A percentile compares a stretch with the other conserved stretches of the same genome.
phyloP scores from a whole-genome alignment of 1,139 yeast species.

The Hyphopichia burtonii region DNA sequence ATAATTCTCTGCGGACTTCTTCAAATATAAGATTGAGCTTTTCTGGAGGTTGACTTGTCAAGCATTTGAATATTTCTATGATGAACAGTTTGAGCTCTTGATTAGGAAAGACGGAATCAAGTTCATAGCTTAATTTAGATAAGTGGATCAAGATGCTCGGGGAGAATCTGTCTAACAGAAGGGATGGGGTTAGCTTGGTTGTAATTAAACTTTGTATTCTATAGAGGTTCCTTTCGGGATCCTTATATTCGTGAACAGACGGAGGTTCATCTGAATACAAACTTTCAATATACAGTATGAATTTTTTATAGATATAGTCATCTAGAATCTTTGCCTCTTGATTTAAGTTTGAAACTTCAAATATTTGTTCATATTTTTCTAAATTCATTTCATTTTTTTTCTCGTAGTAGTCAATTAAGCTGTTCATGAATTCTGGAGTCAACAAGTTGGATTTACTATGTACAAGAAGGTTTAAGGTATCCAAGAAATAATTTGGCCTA shows the following conservation, averaged over 20 bases:
- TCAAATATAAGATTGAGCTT: constrained; percentile 8
- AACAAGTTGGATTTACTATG: constrained; percentile 10
- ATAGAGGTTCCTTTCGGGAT: constrained; percentile 30
- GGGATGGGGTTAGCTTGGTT: constrained; percentile 7
- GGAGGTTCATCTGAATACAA: constrained; percentile 30
- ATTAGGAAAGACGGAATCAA: constrained; percentile 18
- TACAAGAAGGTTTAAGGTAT: constrained; percentile 6
- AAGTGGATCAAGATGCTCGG: constrained; percentile 14
- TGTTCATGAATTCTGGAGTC: constrained; percentile 19
- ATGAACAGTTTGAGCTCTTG: constrained; percentile 7
- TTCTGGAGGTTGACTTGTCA: constrained; percentile 5
- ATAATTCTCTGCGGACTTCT: constrained; percentile 15
- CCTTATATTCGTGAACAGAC: constrained; percentile 34
- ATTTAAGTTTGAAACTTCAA: constrained; percentile 7
- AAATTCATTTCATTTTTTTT: constrained; percentile 16
- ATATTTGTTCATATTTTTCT: constrained; percentile 22
- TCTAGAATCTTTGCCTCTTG: constrained; percentile 10
- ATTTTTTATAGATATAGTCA: constrained; percentile 19
- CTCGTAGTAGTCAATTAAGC: constrained; percentile 20
- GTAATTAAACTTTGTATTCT: constrained; percentile 23
- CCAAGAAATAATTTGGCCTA: constrained; percentile 6
- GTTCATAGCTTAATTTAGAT: constrained; percentile 23
- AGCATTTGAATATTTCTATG: constrained; percentile 6
- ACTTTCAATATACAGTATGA: constrained; percentile 28
- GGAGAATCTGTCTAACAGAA: constrained; percentile 9